Conservation (phyloP, 2,329 filamentous ascomycete species). For the Aspergillus persii region DNA sequence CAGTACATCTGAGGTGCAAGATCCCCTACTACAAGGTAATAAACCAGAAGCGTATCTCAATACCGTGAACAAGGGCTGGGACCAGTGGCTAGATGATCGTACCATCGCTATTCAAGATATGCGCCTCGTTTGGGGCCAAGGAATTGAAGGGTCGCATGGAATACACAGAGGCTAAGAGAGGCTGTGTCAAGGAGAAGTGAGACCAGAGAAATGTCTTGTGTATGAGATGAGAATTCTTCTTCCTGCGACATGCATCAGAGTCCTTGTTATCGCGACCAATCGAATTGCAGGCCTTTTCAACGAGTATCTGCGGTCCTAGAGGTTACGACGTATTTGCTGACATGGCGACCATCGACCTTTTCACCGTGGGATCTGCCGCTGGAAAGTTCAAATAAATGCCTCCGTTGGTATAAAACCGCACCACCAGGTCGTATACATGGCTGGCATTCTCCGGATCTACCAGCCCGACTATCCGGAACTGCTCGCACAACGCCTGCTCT, state of each 20-base stretch:
- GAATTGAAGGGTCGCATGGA: neutral
- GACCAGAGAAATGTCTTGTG: neutral
- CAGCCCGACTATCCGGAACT: neutral
- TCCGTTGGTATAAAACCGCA: constrained; percentile 6
- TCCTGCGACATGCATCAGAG: neutral
- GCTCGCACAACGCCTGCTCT: neutral
- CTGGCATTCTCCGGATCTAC: neutral
- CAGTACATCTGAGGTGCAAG: neutral
- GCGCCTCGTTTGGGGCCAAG: neutral
- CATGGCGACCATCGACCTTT: neutral
- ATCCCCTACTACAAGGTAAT: neutral
- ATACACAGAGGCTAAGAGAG: neutral
- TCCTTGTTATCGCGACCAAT: no score
- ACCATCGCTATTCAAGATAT: neutral
- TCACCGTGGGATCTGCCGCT: neutral
- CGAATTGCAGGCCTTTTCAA: no score
- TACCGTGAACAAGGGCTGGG: neutral
- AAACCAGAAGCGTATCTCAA: neutral
- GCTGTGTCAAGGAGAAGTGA: neutral
- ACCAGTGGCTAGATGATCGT: neutral
- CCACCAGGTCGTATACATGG: constrained; percentile 7
- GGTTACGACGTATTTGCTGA: neutral
- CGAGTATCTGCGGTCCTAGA: no score
- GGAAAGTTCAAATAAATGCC: neutral
- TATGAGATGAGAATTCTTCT: neutral